phyloP scores from a whole-genome alignment of 2,329 filamentous ascomycete genomes.

The Colletotrichum sidae region DNA sequence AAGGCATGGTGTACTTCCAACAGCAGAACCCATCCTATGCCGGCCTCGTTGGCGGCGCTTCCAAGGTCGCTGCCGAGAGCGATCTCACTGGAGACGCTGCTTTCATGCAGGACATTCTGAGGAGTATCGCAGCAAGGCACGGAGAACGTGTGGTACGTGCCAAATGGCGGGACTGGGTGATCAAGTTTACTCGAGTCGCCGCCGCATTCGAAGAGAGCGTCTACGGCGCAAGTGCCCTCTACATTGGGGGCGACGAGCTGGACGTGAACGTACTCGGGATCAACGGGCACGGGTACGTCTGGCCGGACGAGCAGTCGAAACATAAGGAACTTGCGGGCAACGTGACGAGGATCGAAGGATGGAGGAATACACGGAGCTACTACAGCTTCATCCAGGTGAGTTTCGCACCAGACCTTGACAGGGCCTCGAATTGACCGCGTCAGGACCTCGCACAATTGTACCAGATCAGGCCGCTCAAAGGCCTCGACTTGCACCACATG shows the following conservation, averaged over 20 bases:
- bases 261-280: slow-evolving; percentile 69
- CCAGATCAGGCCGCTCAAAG: slow-evolving; percentile 75
- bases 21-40: slow-evolving; percentile 76
- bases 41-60: slow-evolving; percentile 57
- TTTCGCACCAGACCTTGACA: background rate
- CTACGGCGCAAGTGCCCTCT: slow-evolving; percentile 90
- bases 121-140: slow-evolving; percentile 85
- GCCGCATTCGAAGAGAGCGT: slow-evolving; percentile 96
- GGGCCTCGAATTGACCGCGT: slow-evolving; percentile 31
- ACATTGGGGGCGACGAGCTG: slow-evolving; percentile 82
- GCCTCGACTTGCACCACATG: slow-evolving; percentile 90
- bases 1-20: slow-evolving; percentile 89
- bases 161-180: slow-evolving; percentile 95
- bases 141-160: slow-evolving; percentile 91
- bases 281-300: slow-evolving; percentile 93
- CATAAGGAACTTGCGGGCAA: slow-evolving; percentile 90
- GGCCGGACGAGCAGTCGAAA: slow-evolving; percentile 85
- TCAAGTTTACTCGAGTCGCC: slow-evolving; percentile 91
- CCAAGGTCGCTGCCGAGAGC: slow-evolving; percentile 51
- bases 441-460: slow-evolving; percentile 76
- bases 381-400: slow-evolving; percentile 91
- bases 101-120: slow-evolving; percentile 89
- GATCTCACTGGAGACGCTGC: slow-evolving; percentile 88
- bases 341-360: slow-evolving; percentile 93
- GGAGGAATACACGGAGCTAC: slow-evolving; percentile 95